These are phyloP conservation scores for Exserohilum turcica DNA, from an alignment of 2,329 filamentous ascomycete species.

Conservation along the genomic window DNA sequence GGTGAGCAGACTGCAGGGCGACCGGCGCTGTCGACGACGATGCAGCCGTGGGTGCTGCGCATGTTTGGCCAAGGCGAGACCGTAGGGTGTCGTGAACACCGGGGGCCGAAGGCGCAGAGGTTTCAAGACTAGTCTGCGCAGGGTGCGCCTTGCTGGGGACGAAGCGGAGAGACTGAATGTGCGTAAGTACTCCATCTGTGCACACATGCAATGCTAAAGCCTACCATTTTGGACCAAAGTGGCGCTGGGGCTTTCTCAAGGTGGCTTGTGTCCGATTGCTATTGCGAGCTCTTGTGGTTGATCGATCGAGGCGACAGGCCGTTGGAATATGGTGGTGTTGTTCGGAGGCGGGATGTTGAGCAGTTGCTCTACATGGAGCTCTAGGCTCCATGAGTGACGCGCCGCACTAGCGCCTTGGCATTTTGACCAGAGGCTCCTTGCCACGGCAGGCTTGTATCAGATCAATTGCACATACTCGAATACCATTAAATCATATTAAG, in stretches of 20 bases:
- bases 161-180: constrained; percentile 80
- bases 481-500: background rate
- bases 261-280: background rate
- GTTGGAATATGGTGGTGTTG: constrained; percentile 2
- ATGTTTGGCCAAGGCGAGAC: constrained; percentile 70
- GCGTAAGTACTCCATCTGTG: constrained; percentile 1
- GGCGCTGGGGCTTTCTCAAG: background rate
- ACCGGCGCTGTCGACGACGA: constrained; percentile 36
- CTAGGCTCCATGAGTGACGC: constrained; percentile 38
- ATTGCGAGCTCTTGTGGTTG: background rate
- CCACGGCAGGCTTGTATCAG: background rate
- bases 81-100: constrained; percentile 94
- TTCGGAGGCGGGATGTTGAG: constrained; percentile 11
- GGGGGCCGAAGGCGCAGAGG: constrained; percentile 81
- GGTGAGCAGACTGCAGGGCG: constrained; percentile 73
- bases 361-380: constrained; percentile 15
- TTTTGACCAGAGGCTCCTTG: background rate
- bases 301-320: background rate
- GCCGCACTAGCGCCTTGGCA: constrained; percentile 41
- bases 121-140: constrained; percentile 57
- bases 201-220: constrained; percentile 6
- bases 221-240: constrained; percentile 21
- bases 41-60: constrained; percentile 38
- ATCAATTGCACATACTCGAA: background rate
- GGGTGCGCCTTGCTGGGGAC: constrained; percentile 72